Evolutionary conservation across 495 filamentous ascomycete genomes (phyloP), one percentile per base, ranked within the genome.

Genomic region (Penicilliopsis zonata): DNA sequence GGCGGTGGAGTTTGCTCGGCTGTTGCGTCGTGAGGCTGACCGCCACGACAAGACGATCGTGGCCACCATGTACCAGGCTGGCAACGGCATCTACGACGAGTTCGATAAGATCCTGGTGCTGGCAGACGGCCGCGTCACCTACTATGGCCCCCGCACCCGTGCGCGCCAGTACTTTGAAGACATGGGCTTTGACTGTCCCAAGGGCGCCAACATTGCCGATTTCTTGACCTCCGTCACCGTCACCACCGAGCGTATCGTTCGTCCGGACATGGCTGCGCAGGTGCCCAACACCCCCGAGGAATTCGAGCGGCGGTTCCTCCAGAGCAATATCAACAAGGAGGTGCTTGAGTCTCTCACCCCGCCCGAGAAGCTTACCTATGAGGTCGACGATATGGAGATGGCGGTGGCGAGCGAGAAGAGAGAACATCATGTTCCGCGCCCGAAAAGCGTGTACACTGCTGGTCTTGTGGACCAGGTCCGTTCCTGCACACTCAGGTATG

Each of bases 11-110:
- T 90, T 87, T 40, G 73, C 74, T 30, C 74, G 70, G 40, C 74
- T 78, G 13, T 50, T 92, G 21, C 67, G 78, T 18, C 55, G 74
- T 3, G 70, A 77, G 33, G 78, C 78, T 1, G 72, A 82, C 31
- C 50, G 81, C 36, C 69, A 76, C 23, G 63, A 71, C 9, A 74
- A 69, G 40, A 80, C 81, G 5, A 75, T 76, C 26, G 65, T 74
- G 18, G 76, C 84, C 4, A 80, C 84, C 4, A 80, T 86, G 41
- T 92, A 93, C 50, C 85, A 93, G 46, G 80, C 82, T 0, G 76
- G 78, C 5, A 80, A 93, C 41, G 65, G 55, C 18, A 78, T 81
- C 19, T 88, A 84, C 35, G 76, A 86, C 40, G 21, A 65, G 12
- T 88, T 90, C 40, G 82, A 90, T 55, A 85, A 85, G 53, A 74